Conservation (phyloP, 108 stramenopile species). For the Poteriospumella lacustris region DNA sequence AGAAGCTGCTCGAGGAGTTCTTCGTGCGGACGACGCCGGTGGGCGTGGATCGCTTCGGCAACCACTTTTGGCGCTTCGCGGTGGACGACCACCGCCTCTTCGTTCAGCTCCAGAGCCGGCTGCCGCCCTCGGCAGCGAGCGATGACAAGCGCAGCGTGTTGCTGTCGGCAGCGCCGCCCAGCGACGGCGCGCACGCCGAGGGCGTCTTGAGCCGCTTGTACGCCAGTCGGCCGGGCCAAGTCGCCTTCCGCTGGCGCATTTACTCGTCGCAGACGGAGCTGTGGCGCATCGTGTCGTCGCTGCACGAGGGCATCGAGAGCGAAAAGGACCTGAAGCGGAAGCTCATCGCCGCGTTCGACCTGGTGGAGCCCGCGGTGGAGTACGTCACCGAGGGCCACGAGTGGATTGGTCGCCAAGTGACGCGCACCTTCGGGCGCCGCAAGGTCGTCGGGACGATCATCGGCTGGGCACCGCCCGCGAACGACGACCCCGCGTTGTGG, state of each 20-base stretch:
- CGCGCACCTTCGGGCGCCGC: background rate
- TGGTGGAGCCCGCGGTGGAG: background rate
- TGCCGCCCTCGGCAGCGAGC: background rate
- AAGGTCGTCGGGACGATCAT: background rate
- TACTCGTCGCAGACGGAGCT: background rate
- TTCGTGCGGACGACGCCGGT: constrained; percentile 7
- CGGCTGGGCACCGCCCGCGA: background rate
- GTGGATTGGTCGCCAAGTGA: background rate
- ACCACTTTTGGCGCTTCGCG: background rate
- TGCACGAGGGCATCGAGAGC: background rate
- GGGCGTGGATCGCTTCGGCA: background rate
- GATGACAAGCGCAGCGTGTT: background rate
- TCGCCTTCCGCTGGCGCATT: background rate
- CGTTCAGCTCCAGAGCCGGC: background rate
- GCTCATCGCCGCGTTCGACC: background rate
- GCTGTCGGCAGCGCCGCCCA: background rate
- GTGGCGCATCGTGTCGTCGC: background rate
- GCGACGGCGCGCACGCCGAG: background rate
- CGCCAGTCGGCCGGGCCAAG: background rate
- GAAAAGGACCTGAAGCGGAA: background rate
- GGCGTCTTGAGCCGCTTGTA: background rate
- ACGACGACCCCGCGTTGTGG: background rate
- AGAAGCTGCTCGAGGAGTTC: background rate
- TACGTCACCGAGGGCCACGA: background rate
- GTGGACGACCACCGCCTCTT: background rate